Base-by-base conservation (phyloP, 2,329 filamentous ascomycete species). In the Fusarium palustre region DNA sequence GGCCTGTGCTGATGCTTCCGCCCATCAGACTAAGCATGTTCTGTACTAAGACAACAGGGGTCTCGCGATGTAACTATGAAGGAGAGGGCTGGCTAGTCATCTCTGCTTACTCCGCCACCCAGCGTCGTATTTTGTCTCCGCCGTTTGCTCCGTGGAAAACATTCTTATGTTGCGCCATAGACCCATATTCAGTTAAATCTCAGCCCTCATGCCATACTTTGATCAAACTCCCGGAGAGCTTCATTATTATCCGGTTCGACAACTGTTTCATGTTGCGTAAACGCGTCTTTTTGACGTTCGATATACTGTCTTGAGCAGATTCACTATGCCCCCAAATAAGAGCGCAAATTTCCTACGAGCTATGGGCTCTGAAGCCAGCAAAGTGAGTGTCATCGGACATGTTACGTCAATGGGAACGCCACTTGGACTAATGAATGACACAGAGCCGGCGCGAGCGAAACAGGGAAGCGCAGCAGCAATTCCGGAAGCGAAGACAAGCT, bases 391-490 rank as follows among this genome's bases (percentile, higher is more conserved):
- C 11, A 8, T 42, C 36, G 24, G 12, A 33, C 5, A 1, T 15
- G 10, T 64, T 59, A 52, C 12, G 30, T 52, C 15, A 42, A 13
- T 3, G 4, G 3, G 15, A 16, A 52, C 20, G 13, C 48, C 48
- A 52, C 20, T 25, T 11, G 22, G 3, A 4, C 48, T 63, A 55
- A 63, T 11, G 12, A 3, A 1, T 18, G 5, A 7, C 18, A 20
- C 22, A 64, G 61, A 64, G 20, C 5, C 60, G 61, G 1, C 24
- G 61, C 5, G 61, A 64, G 28, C 39, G 61, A n/a, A 64, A 64
- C n/a, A 45, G 59, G 39, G 46, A 64, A 42, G 61, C 61, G 10
- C 61, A 64, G 2, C 53, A 64, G 5, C 61, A 64, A 10, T 64
- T 64, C 18, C 24, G 61, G 3, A 64, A 64, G n/a, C 45, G 61